A percentile compares a stretch with the other conserved stretches of the same genome.
phyloP scores from a whole-genome alignment of 768 basidiomycete species.

The Auriscalpium vulgare region DNA sequence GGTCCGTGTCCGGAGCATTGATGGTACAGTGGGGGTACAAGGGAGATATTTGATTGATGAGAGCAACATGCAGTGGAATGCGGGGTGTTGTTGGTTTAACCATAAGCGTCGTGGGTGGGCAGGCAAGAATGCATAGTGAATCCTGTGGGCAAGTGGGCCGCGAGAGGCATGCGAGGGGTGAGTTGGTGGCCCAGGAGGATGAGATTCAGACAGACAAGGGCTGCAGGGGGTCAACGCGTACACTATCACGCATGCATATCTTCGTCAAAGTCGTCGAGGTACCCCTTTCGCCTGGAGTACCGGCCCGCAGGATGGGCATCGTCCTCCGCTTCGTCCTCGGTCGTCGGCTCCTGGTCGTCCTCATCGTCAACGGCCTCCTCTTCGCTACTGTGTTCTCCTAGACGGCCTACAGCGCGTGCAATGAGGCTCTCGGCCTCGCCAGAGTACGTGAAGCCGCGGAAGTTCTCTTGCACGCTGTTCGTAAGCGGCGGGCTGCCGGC shows the following conservation, averaged over 20 bases:
- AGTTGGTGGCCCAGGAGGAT: no score
- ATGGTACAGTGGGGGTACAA: constrained; percentile 9
- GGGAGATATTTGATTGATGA: constrained; percentile 3
- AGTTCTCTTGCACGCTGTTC: constrained; percentile 92
- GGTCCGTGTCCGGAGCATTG: constrained; percentile 8
- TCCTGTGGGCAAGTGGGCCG: constrained; percentile 2
- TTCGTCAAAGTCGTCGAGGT: constrained; percentile 27
- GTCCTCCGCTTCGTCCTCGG: constrained; percentile 76
- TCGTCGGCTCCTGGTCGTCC: constrained; percentile 38
- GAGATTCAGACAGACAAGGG: background rate
- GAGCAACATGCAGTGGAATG: constrained; percentile 2
- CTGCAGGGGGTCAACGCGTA: background rate
- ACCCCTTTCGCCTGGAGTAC: constrained; percentile 51
- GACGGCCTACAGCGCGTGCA: constrained; percentile 33
- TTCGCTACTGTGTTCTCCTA: constrained; percentile 24
- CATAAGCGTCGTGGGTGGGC: no score
- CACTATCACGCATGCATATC: constrained; percentile 25
- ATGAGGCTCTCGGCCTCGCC: constrained; percentile 57
- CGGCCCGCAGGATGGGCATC: constrained; percentile 55
- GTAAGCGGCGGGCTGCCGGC: constrained; percentile 57
- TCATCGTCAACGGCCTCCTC: constrained; percentile 23
- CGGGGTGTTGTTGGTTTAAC: background rate
- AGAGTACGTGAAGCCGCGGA: constrained; percentile 87
- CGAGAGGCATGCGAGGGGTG: no score
- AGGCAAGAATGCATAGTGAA: constrained; percentile 1